phyloP scores from a whole-genome alignment of 345 rosid genomes.

The Citrus cavaleriei region DNA sequence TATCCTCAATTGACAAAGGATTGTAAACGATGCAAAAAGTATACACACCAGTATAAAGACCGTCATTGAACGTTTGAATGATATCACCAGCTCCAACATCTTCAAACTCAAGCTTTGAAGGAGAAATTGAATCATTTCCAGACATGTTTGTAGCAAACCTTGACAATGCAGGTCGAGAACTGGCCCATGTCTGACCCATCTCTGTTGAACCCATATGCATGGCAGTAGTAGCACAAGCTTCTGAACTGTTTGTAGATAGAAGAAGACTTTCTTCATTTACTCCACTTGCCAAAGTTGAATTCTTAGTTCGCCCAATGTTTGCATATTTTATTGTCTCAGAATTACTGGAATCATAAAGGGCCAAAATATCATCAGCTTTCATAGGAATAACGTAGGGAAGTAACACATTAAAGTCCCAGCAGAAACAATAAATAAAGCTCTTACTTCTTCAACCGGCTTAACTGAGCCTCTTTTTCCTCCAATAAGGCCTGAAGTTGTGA shows the following conservation, averaged over 20 bases:
- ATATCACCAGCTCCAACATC: constrained; percentile 23
- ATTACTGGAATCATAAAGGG: constrained; percentile 18
- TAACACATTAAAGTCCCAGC: neutral
- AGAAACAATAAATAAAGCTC: neutral
- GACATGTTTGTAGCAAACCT: constrained; percentile 11
- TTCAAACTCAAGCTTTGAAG: constrained; percentile 15
- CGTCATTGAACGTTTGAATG: constrained; percentile 17
- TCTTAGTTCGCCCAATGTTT: constrained; percentile 22
- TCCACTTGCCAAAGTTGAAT: constrained; percentile 27
- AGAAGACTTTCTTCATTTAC: constrained; percentile 33
- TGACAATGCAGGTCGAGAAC: constrained; percentile 17
- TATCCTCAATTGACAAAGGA: constrained; percentile 6
- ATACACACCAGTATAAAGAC: constrained; percentile 26
- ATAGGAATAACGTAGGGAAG: constrained; percentile 6
- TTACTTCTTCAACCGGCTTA: constrained; percentile 46
- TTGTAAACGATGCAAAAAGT: constrained; percentile 1
- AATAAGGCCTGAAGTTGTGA: constrained; percentile 62
- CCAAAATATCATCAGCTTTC: constrained; percentile 10
- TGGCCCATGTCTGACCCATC: constrained; percentile 23
- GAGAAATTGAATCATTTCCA: constrained; percentile 29
- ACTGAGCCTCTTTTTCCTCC: constrained; percentile 60
- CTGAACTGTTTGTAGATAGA: constrained; percentile 25
- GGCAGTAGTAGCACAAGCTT: constrained; percentile 18
- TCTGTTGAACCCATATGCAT: constrained; percentile 15
- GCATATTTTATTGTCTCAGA: constrained; percentile 29